Evolutionary conservation across 129 eudicot genomes (phyloP), one percentile per base, ranked within the genome.

Genomic region (Saussurea involucrata): DNA sequence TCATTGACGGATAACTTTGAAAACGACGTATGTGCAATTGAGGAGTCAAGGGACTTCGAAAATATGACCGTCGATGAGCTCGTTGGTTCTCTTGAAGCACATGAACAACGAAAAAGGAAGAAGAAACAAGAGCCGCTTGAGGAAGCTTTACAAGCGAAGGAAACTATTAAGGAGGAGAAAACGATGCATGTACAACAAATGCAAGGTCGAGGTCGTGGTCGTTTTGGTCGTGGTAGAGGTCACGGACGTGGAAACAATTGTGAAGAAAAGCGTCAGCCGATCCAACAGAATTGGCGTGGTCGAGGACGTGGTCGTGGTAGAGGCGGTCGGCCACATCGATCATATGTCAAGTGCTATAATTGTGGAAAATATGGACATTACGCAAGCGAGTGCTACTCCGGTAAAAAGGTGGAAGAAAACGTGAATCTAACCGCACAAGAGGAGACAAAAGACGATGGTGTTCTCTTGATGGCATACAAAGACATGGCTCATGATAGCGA

Each of bases 101-200:
- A 65, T 34, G 69, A 28, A 65, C 69, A 65, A 63, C 68, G 36
- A 2, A 65, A 65, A 12, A 24, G 27, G 34, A 24, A 65, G n/a
- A 65, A 65, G 18, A 66, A 66, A 17, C 42, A 65, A 18, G 69
- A 65, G 69, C 17, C 69, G 17, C 18, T 71, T 63, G 68, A 63
- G 68, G 31, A 24, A 24, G 68, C 68, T 1, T 31, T 63, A 6
- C 68, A 63, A 63, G 28, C 68, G 1, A 63, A 63, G 68, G 68
- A 15, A 4, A 1, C 31, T 70, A 63, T 22, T 3, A 9, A 10
- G 15, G 46, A 65, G 0, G 37, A 65, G 1, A 65, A 65, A n/a
- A 33, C 24, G 70, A 24, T 2, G 40, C 21, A 24, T 12, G 15
- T 9, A 24, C 21, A 27, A 65, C 4, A 2, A 24, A 2, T 1